Evolutionary conservation across 2,329 filamentous ascomycete species (phyloP).

Genomic region (Cladophialophora bantiana): DNA sequence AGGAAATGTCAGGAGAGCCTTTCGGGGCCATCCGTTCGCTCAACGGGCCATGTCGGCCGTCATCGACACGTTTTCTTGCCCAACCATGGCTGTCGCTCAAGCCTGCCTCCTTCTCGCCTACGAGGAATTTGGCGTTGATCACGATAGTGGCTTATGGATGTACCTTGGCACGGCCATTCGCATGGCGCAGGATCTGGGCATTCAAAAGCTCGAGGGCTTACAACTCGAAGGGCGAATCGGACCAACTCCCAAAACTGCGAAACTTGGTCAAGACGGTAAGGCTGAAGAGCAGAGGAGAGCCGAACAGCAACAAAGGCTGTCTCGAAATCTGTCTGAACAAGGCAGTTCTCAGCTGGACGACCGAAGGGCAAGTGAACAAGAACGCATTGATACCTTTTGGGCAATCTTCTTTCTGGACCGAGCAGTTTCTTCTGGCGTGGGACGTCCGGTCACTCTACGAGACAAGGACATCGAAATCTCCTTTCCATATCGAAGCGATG

Average conservation of each 20-base stretch:
- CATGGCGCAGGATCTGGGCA: constrained; percentile 78
- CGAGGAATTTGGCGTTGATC: constrained; percentile 85
- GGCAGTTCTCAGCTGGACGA: constrained; percentile 40
- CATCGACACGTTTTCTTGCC: constrained; percentile 81
- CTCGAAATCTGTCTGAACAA: constrained; percentile 33
- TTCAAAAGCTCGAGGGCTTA: constrained; percentile 82
- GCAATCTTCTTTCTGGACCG: constrained; percentile 86
- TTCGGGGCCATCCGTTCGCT: constrained; percentile 79
- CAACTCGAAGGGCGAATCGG: constrained; percentile 63
- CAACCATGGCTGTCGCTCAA: constrained; percentile 82
- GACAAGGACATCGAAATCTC: constrained; percentile 85
- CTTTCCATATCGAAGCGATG: constrained; percentile 66
- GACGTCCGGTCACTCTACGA: constrained; percentile 79
- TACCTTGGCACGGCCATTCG: constrained; percentile 87
- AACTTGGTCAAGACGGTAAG: constrained; percentile 51
- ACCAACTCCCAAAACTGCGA: constrained; percentile 64
- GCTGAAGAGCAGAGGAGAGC: constrained; percentile 54
- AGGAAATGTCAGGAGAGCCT: constrained; percentile 58
- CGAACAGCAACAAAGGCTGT: constrained; percentile 44
- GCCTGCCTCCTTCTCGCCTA: constrained; percentile 85
- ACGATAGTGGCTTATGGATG: constrained; percentile 93
- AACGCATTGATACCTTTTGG: constrained; percentile 88
- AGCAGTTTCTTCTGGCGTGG: constrained; percentile 86
- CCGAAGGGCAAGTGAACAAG: constrained; percentile 71
- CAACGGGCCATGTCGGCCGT: constrained; percentile 83